Evolutionary conservation across 495 filamentous ascomycete genomes (phyloP).

Genomic region (Amphirosellinia nigrospora): DNA sequence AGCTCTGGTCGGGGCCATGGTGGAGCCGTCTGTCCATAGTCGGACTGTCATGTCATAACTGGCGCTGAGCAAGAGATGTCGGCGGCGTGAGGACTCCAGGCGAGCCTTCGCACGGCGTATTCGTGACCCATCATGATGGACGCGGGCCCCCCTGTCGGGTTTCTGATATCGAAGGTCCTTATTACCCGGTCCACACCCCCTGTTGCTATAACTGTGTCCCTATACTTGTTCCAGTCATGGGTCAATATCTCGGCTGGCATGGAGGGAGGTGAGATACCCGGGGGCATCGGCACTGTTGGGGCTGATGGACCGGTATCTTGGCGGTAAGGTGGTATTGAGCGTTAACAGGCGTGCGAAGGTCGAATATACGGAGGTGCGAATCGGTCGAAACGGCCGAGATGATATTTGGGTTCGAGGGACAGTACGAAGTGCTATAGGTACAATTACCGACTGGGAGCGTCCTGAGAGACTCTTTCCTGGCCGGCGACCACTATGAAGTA

Average conservation of each 20-base stretch:
- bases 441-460: constrained; percentile 90
- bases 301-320: constrained; percentile 76
- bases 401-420: constrained; percentile 76
- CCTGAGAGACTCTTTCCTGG: constrained; percentile 68
- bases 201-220: constrained; percentile 78
- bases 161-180: constrained; percentile 86
- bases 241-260: constrained; percentile 77
- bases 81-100: constrained; percentile 90
- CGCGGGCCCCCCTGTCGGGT: constrained; percentile 70
- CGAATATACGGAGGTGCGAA: constrained; percentile 85
- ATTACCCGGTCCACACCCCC: constrained; percentile 89
- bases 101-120: constrained; percentile 82
- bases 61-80: constrained; percentile 83
- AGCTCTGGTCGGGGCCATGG: constrained; percentile 46
- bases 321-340: constrained; percentile 82
- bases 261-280: constrained; percentile 39
- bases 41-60: constrained; percentile 98
- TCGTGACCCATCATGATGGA: constrained; percentile 80
- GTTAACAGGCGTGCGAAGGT: constrained; percentile 80
- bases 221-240: constrained; percentile 99
- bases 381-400: constrained; percentile 85
- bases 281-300: constrained; percentile 48
- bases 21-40: constrained; percentile 83
- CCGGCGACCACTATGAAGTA: constrained; percentile 71
- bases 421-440: constrained; percentile 86